phyloP scores from a whole-genome alignment of 2,329 filamentous ascomycete species.

The Teratosphaeriaceae sp. region DNA sequence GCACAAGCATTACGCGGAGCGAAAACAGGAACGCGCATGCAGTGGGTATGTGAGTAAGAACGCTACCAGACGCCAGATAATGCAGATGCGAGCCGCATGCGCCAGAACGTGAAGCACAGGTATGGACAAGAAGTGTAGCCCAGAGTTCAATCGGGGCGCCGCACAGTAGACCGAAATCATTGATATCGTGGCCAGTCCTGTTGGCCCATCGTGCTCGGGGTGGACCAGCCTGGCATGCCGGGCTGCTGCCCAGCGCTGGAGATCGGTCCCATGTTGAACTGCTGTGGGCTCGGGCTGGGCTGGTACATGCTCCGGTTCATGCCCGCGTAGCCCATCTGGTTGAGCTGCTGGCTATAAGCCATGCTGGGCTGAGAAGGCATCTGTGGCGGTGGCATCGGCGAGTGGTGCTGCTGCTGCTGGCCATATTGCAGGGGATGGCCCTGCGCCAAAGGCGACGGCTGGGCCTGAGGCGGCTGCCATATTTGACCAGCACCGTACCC shows the following conservation, averaged over 20 bases:
- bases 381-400: slow-evolving; percentile 44
- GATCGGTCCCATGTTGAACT: slow-evolving; percentile 32
- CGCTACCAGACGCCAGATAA: no score
- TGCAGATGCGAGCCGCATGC: no score
- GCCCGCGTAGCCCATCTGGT: slow-evolving; percentile 39
- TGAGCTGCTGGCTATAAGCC: slow-evolving; percentile 41
- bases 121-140: not conserved
- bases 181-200: slow-evolving; percentile 14
- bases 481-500: slow-evolving; percentile 41
- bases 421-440: slow-evolving; percentile 42
- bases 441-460: slow-evolving; percentile 41
- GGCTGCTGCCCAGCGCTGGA: slow-evolving; percentile 39
- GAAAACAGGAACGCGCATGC: no score
- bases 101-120: not conserved
- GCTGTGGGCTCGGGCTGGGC: slow-evolving; percentile 37
- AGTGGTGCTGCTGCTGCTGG: slow-evolving; percentile 40
- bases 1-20: no score
- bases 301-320: slow-evolving; percentile 47
- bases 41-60: no score
- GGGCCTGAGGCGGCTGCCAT: slow-evolving; percentile 43
- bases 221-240: slow-evolving; percentile 47
- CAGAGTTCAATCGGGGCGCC: not conserved
- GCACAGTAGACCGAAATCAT: no score
- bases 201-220: slow-evolving; percentile 32
- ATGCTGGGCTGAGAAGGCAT: slow-evolving; percentile 40